phyloP scores from a whole-genome alignment of 345 rosid genomes.

The Camelina hispida region DNA sequence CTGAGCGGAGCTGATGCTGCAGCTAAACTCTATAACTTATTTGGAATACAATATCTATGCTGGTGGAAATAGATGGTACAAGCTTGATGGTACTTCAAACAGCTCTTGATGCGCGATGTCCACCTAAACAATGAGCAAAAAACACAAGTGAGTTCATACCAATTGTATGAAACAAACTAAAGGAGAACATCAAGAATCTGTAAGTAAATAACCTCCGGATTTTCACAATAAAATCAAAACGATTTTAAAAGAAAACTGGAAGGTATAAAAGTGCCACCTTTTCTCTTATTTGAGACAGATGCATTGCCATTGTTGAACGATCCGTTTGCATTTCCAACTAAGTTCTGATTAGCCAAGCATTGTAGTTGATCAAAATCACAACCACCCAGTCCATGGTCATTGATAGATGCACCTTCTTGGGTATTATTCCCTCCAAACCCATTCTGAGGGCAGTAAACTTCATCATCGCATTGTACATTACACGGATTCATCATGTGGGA shows the following conservation, averaged over 20 bases:
- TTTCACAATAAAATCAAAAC: not conserved
- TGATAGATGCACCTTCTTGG: conserved; percentile 53
- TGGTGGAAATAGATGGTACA: conserved; percentile 33
- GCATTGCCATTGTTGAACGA: conserved; percentile 47
- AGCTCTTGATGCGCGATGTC: conserved; percentile 51
- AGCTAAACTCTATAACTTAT: conserved; percentile 49
- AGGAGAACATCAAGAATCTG: not conserved
- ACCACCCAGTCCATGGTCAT: conserved; percentile 56
- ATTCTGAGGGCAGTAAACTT: conserved; percentile 68
- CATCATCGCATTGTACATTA: conserved; percentile 74
- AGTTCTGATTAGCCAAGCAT: conserved; percentile 65
- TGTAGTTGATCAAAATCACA: conserved; percentile 76
- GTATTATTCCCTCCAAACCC: conserved; percentile 54
- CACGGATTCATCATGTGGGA: conserved; percentile 83
- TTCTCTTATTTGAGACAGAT: conserved; percentile 62
- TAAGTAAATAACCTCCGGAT: not conserved
- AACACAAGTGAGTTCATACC: conserved; percentile 12
- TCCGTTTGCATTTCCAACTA: conserved; percentile 49
- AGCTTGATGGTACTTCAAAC: conserved; percentile 51
- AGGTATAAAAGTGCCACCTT: conserved; percentile 56
- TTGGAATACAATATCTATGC: conserved; percentile 45
- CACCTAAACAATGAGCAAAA: conserved; percentile 42
- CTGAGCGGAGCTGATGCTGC: conserved; percentile 50
- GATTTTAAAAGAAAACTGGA: not conserved
- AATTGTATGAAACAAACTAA: not conserved